Conservation (phyloP, 805 yeast species). For the Lipomyces oligophaga region DNA sequence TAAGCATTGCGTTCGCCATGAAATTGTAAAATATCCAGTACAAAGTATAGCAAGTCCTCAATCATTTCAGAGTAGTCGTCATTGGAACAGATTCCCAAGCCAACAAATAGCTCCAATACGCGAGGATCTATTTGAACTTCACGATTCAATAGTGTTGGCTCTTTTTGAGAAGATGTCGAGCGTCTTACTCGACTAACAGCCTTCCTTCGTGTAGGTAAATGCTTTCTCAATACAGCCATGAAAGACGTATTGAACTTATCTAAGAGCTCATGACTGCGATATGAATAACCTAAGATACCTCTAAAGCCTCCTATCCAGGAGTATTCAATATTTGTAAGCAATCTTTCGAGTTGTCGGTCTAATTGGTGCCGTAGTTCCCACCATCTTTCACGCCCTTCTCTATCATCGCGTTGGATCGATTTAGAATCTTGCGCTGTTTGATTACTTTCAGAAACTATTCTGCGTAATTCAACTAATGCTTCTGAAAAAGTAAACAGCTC, state of each 20-base stretch:
- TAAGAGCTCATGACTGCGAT: conserved; percentile 34
- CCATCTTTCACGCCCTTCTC: conserved; percentile 66
- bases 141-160: conserved; percentile 4
- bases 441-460: conserved; percentile 60
- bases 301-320: conserved; percentile 77
- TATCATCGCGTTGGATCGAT: conserved; percentile 7
- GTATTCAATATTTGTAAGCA: conserved; percentile 57
- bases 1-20: conserved; percentile 64
- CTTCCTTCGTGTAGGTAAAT: conserved; percentile 48
- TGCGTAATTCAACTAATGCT: conserved; percentile 46
- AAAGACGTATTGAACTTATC: conserved; percentile 41
- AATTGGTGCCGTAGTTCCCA: conserved; percentile 66
- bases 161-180: too few relatives aligned
- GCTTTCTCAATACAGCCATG: conserved; percentile 42
- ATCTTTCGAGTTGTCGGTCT: conserved; percentile 51
- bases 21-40: conserved; percentile 55
- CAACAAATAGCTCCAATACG: conserved; percentile 51
- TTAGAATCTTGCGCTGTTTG: conserved; percentile 37
- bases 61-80: conserved; percentile 41
- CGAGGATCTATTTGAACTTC: conserved; percentile 43
- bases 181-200: conserved; percentile 32
- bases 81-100: conserved; percentile 42
- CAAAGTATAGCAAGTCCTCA: conserved; percentile 61
- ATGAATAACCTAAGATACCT: conserved; percentile 51
- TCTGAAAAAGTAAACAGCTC: conserved; percentile 44